Evolutionary conservation across 106 monocot genomes (phyloP), one percentile per base, ranked within the genome.

Genomic region (Dendrobium chrysotoxum): DNA sequence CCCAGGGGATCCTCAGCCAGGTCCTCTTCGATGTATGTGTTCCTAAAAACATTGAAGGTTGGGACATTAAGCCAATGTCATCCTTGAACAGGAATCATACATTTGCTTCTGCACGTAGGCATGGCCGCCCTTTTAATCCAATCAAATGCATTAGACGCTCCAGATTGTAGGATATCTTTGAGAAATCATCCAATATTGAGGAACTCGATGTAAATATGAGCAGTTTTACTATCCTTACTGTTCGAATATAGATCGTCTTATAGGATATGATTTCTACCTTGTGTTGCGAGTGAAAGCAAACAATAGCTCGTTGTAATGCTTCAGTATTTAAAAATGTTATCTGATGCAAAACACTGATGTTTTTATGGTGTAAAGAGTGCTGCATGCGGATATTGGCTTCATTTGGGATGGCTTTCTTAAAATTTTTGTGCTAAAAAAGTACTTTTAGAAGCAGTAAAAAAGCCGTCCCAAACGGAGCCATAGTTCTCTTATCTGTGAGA

Each of bases 1-100:
- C 93, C 30, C 83, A 93, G 72, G 91, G 95, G 12, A 89, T 96
- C 17, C 86, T 93, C 5, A 84, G 93, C 40, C 87, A 93, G 83
- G 86, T 93, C 39, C 84, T 96, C 39, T 96, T 84, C 41, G 93
- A 93, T 71, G 89, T 85, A 13, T 96, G 91, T 78, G 89, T 93
- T 39, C 93, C 95, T 16, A 91, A 88, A 80, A 93, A 91, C 46
- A 75, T 96, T 1, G 95, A 96, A 84, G 95, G 85, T 16, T 96
- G 90, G 90, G 90, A 91, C 77, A 81, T 88, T 45, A 86, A 86
- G 75, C 83, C 70, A 4, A 54, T 23, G 18, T 80, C 53, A 47
- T 61, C 85, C 28, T 79, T 81, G 6, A 78, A 77, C 73, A 46
- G 64, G 68, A 81, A 38, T 61, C 83, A 76, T 28, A 39, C 16